Conservation (phyloP, 1,284 basidiomycete genomes). For the Rhodotorula sp. region DNA sequence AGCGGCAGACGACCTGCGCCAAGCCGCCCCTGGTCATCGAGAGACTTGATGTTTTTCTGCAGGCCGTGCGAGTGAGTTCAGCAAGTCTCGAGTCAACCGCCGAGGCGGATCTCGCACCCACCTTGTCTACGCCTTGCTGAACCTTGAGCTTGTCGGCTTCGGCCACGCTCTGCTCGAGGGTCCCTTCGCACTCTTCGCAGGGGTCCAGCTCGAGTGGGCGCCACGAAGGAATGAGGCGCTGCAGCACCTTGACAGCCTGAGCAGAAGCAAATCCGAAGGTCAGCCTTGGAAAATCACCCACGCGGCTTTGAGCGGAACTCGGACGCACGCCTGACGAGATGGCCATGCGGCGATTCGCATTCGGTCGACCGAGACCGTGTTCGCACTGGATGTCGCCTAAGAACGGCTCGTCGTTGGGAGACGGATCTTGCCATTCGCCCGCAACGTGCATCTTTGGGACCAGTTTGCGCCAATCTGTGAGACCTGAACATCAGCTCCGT, state of each 20-base stretch:
- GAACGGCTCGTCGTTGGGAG: constrained; percentile 62
- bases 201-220: constrained; percentile 41
- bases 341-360: constrained; percentile 8
- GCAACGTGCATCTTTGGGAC: constrained; percentile 70
- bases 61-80: background rate
- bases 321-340: constrained; percentile 60
- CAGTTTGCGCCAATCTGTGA: constrained; percentile 64
- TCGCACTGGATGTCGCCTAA: constrained; percentile 63
- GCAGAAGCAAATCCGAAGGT: background rate
- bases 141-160: constrained; percentile 53
- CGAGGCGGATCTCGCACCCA: constrained; percentile 41
- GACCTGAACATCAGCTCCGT: no score
- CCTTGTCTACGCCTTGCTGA: constrained; percentile 71
- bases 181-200: constrained; percentile 62
- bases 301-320: background rate
- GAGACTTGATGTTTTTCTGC: constrained; percentile 16
- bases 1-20: constrained; percentile 10
- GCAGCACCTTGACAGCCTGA: constrained; percentile 61
- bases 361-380: constrained; percentile 62
- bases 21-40: constrained; percentile 16
- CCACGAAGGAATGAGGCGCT: constrained; percentile 64
- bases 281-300: background rate
- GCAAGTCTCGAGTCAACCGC: background rate
- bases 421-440: constrained; percentile 57
- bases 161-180: constrained; percentile 60